phyloP scores from a whole-genome alignment of 352 stramenopile genomes.

The Phytopythium litorale region DNA sequence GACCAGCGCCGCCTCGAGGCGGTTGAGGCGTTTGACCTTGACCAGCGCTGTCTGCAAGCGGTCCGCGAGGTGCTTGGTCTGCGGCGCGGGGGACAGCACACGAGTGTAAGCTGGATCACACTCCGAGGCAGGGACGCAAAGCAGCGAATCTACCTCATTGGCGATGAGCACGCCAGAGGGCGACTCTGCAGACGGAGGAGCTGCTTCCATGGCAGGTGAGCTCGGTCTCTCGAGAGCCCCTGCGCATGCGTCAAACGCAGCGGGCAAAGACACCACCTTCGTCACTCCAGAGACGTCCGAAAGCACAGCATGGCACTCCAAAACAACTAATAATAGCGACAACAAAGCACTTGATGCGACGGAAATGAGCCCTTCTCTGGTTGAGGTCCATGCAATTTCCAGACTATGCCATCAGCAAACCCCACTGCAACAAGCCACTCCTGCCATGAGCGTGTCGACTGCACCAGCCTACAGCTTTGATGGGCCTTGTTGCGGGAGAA shows the following conservation, averaged over 20 bases:
- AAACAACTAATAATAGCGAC: background rate
- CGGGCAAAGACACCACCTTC: background rate
- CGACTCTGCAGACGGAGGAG: background rate
- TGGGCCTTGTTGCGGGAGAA: background rate
- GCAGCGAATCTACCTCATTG: background rate
- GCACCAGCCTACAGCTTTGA: background rate
- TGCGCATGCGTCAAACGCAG: background rate
- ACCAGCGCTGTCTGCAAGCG: conserved; percentile 58
- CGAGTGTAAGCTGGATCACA: background rate
- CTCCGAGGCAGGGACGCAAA: background rate
- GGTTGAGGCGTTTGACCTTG: conserved; percentile 57
- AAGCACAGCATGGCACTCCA: background rate
- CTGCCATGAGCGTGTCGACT: too few relatives aligned
- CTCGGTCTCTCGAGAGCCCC: background rate
- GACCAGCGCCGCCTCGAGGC: conserved; percentile 58
- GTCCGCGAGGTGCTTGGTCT: conserved; percentile 63
- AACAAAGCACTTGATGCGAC: background rate
- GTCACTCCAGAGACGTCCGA: background rate
- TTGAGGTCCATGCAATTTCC: background rate
- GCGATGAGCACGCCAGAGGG: background rate
- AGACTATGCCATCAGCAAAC: too few relatives aligned
- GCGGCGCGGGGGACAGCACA: background rate
- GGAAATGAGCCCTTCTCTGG: background rate
- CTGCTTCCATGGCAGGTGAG: background rate
- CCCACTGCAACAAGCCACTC: too few relatives aligned